Evolutionary conservation across 257 asterid genomes (phyloP).

Genomic region (Galeopsis tetrahit): DNA sequence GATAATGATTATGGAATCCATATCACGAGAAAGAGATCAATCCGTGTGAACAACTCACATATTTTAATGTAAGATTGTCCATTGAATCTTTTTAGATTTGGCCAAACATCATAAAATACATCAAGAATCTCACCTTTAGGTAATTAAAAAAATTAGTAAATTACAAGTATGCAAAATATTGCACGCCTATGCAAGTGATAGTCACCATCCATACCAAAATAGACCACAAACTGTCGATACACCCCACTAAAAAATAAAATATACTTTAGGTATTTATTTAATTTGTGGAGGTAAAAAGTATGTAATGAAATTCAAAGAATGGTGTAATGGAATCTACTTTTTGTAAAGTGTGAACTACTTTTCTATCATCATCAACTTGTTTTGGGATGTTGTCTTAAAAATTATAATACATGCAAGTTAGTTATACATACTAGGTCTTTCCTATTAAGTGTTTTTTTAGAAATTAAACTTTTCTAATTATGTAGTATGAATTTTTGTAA

Average conservation of each 20-base stretch:
- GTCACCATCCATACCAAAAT: conserved; percentile 32
- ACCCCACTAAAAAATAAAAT: conserved; percentile 4
- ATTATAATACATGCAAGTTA: neutral
- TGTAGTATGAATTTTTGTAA: neutral
- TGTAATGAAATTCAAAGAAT: conserved; percentile 7
- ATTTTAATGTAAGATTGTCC: neutral
- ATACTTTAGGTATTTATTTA: neutral
- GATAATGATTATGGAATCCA: too few relatives aligned
- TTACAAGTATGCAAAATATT: conserved; percentile 22
- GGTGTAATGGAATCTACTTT: conserved; percentile 33
- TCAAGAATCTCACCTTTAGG: conserved; percentile 1
- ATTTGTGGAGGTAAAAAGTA: conserved; percentile 29
- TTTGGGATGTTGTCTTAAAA: neutral
- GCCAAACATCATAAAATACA: conserved; percentile 8
- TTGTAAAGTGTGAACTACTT: conserved; percentile 5
- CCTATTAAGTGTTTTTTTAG: neutral
- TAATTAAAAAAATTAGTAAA: neutral
- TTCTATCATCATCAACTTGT: conserved; percentile 1
- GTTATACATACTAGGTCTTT: neutral
- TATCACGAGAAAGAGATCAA: too few relatives aligned
- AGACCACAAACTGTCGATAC: conserved; percentile 21
- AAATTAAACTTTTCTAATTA: neutral
- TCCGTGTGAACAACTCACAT: neutral
- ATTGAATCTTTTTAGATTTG: neutral
- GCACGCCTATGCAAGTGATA: conserved; percentile 21